Evolutionary conservation across 306 rosid species (phyloP).

Genomic region (Biancaea sappan): DNA sequence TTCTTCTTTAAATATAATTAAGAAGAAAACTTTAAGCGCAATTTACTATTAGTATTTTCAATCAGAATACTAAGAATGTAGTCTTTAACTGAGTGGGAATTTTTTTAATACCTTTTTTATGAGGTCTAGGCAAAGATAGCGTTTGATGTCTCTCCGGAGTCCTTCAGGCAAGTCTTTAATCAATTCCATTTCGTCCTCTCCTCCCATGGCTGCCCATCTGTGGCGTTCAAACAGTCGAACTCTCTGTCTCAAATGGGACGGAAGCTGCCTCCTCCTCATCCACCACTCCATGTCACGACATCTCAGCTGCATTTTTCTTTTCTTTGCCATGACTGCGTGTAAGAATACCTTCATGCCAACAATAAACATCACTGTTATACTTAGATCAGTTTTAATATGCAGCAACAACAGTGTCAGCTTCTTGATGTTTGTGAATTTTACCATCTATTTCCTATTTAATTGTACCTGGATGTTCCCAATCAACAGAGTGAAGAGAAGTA

Average conservation of each 20-base stretch:
- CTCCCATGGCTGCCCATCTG: conserved; percentile 90
- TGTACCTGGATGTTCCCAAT: conserved; percentile 96
- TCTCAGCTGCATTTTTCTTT: conserved; percentile 92
- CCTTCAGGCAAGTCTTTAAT: conserved; percentile 96
- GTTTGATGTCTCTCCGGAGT: conserved; percentile 93
- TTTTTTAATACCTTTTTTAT: conserved; percentile 75
- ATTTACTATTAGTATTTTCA: no score
- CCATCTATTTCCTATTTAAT: not conserved
- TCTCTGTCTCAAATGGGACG: conserved; percentile 74
- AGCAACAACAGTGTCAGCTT: no score
- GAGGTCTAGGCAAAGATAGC: conserved; percentile 86
- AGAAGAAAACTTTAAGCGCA: no score
- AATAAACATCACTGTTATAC: no score
- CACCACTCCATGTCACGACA: conserved; percentile 99
- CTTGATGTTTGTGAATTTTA: not conserved
- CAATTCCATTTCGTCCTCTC: conserved; percentile 92
- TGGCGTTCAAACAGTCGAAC: conserved; percentile 95
- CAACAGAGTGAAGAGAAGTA: conserved; percentile 90
- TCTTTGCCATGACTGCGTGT: conserved; percentile 96
- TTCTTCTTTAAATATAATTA: not conserved
- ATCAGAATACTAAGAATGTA: no score
- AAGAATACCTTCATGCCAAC: conserved; percentile 64
- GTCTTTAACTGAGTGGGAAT: no score
- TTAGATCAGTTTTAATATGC: no score
- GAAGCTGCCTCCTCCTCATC: conserved; percentile 95